Percentiles rank a stretch among this genome's conserved stretches.
These are phyloP conservation scores for Termitomyces sp. DNA, from an alignment of 768 basidiomycete species.

Conservation along the genomic window DNA sequence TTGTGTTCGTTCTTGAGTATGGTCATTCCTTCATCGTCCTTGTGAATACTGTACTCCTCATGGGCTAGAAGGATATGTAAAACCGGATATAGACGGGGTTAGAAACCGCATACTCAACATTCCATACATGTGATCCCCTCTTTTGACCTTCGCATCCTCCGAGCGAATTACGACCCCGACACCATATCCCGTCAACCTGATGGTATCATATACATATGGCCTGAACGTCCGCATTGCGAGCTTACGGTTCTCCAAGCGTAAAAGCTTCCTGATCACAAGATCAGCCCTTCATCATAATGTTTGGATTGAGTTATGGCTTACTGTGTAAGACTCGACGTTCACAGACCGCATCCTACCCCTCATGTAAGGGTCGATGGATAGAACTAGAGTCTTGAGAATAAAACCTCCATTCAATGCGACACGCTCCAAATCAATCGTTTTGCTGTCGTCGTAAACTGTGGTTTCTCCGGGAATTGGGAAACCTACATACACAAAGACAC, in stretches of 20 bases:
- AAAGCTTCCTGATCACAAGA: background rate
- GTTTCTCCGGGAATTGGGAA: slow-evolving; percentile 28
- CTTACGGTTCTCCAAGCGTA: slow-evolving; percentile 21
- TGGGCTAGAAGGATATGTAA: slow-evolving; percentile 22
- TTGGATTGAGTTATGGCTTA: slow-evolving; percentile 3
- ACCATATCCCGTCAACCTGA: slow-evolving; percentile 15
- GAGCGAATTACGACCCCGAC: slow-evolving; percentile 18
- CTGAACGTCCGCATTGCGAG: background rate
- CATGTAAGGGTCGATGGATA: slow-evolving; percentile 44
- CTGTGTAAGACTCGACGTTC: slow-evolving; percentile 14
- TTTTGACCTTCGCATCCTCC: slow-evolving; percentile 13
- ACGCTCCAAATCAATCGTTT: slow-evolving; percentile 39
- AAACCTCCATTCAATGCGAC: slow-evolving; percentile 17
- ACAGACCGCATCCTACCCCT: slow-evolving; percentile 30
- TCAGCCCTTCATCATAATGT: background rate
- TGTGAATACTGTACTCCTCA: slow-evolving; percentile 34
- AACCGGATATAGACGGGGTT: too few relatives aligned
- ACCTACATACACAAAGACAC: background rate
- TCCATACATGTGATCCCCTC: slow-evolving; percentile 29
- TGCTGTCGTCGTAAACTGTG: slow-evolving; percentile 29
- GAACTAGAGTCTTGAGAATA: slow-evolving; percentile 37
- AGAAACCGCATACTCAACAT: slow-evolving; percentile 10
- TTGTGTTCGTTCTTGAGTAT: slow-evolving; percentile 35
- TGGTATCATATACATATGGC: background rate
- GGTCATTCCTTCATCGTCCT: slow-evolving; percentile 10